Evolutionary conservation across 2,329 filamentous ascomycete species (phyloP).

Genomic region (Fusarium tuaranense): DNA sequence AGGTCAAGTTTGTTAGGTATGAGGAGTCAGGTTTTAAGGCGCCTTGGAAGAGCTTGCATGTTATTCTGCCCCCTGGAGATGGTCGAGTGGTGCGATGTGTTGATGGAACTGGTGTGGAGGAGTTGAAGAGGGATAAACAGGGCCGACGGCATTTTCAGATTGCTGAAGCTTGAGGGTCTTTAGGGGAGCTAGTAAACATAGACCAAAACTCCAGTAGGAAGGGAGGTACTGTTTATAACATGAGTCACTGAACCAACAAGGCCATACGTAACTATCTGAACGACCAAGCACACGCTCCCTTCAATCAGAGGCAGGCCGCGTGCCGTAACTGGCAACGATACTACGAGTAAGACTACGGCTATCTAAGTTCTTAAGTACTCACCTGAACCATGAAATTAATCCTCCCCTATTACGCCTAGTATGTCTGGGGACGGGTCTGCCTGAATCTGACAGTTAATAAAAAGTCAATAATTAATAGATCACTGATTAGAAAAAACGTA

Average conservation of each 20-base stretch:
- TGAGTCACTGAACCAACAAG: neutral
- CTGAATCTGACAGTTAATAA: neutral
- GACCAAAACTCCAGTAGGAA: too few species aligned
- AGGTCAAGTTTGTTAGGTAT: constrained; percentile 45
- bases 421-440: neutral
- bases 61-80: constrained; percentile 50
- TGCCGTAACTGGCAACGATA: neutral
- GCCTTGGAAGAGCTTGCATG: constrained; percentile 48
- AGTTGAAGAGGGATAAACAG: neutral
- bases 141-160: neutral
- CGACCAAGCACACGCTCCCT: neutral
- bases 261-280: neutral
- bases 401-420: neutral
- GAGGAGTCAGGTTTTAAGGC: constrained; percentile 49
- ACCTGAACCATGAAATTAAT: neutral
- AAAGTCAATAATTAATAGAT: constrained; percentile 2
- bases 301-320: neutral
- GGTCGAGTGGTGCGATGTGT: neutral
- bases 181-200: too few species aligned
- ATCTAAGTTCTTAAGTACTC: neutral
- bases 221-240: too few species aligned
- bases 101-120: neutral
- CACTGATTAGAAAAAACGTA: neutral
- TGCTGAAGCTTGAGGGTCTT: neutral
- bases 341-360: neutral